phyloP scores from a whole-genome alignment of 805 yeast species.

The Kluyveromyces dobzhanskii region DNA sequence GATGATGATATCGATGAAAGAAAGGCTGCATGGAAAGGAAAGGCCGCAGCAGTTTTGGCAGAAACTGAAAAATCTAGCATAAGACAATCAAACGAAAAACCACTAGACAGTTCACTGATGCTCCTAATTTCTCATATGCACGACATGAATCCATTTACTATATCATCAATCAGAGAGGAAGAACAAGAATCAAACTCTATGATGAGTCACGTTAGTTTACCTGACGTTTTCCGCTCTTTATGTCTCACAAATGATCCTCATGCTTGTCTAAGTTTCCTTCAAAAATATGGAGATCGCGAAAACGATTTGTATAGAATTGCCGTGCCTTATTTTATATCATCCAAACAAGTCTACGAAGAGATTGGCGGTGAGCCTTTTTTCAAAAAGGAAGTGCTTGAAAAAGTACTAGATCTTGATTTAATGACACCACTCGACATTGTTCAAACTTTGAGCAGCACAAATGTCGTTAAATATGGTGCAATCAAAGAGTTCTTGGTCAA shows the following conservation, averaged over 20 bases:
- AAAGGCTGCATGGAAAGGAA: conserved; percentile 48
- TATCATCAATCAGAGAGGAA: conserved; percentile 37
- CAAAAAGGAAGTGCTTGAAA: conserved; percentile 38
- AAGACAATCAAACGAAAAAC: conserved; percentile 4
- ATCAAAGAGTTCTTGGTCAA: conserved; percentile 61
- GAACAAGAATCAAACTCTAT: conserved; percentile 28
- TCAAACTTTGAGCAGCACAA: conserved; percentile 54
- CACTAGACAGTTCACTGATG: conserved; percentile 26
- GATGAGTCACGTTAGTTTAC: conserved; percentile 33
- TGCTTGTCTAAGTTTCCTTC: conserved; percentile 49
- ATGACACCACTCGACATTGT: conserved; percentile 72
- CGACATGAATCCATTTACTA: conserved; percentile 31
- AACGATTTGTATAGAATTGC: conserved; percentile 62
- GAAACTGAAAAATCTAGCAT: conserved; percentile 38
- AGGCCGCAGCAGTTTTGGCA: conserved; percentile 49
- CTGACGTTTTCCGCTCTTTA: conserved; percentile 48
- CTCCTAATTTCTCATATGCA: conserved; percentile 35
- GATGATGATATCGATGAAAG: conserved; percentile 31
- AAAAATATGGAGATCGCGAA: conserved; percentile 51
- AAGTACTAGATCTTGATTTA: conserved; percentile 42
- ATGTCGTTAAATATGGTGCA: conserved; percentile 61
- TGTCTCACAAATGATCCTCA: conserved; percentile 49
- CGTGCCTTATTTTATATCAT: conserved; percentile 52
- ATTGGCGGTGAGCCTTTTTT: conserved; percentile 46
- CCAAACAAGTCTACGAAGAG: conserved; percentile 39